phyloP scores from a whole-genome alignment of 2,329 filamentous ascomycete species.

The Neonectria faginata region DNA sequence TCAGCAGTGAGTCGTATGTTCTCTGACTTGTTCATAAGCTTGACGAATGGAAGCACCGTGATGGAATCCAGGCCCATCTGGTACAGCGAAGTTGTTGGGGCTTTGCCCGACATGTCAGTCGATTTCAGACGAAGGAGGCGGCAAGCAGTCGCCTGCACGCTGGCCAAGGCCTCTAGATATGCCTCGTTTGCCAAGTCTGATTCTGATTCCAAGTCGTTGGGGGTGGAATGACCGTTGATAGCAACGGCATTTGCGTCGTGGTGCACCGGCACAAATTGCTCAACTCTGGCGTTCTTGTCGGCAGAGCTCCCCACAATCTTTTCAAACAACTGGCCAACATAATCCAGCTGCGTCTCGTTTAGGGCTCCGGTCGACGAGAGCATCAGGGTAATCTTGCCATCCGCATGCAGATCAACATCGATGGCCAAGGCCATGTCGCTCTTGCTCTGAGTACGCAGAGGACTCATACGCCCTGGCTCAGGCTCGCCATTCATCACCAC shows the following conservation, averaged over 20 bases:
- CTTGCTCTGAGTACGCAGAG: neutral
- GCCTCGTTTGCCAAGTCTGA: neutral
- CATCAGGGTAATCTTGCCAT: neutral
- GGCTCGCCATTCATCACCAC: neutral
- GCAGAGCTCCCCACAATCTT: neutral
- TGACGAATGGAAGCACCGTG: neutral
- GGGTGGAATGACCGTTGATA: neutral
- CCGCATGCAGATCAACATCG: neutral
- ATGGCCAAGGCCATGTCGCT: neutral
- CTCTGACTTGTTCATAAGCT: neutral
- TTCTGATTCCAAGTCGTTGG: neutral
- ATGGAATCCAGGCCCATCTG: neutral
- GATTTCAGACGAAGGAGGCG: neutral
- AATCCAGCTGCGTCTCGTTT: neutral
- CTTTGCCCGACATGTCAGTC: neutral
- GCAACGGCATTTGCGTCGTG: neutral
- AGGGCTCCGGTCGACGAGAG: neutral
- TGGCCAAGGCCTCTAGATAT: neutral
- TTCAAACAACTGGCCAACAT: neutral
- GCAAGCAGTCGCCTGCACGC: neutral
- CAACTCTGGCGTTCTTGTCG: neutral
- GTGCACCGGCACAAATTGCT: neutral
- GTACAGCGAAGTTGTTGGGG: neutral
- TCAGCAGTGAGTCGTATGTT: constrained; percentile 33
- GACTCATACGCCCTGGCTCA: neutral